Percentiles rank a stretch among this genome's conserved stretches.
Evolutionary conservation across 768 basidiomycete genomes (phyloP).

Genomic region (Austroboletus eburneus): DNA sequence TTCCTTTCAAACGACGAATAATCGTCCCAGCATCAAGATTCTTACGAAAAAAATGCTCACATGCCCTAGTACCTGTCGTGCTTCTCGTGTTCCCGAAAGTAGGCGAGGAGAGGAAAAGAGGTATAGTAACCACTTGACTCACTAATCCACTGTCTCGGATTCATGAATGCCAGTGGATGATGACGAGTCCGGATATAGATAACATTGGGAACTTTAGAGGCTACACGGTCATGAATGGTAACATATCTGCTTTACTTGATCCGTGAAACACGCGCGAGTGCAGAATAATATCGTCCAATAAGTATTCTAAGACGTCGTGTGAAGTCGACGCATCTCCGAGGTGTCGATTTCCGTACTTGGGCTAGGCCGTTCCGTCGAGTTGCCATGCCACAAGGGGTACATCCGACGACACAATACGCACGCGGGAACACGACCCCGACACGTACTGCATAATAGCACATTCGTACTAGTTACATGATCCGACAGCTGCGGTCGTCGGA

Average conservation of each 20-base stretch:
- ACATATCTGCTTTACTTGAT: neutral
- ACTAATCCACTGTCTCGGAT: too few species aligned
- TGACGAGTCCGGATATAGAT: too few species aligned
- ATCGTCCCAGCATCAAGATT: too few species aligned
- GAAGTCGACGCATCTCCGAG: neutral
- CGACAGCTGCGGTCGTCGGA: slow-evolving; percentile 31
- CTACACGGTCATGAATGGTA: neutral
- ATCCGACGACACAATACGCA: neutral
- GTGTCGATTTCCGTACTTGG: neutral
- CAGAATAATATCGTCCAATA: slow-evolving; percentile 1
- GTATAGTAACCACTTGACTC: too few species aligned
- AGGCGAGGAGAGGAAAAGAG: too few species aligned
- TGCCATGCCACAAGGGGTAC: neutral
- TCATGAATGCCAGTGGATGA: too few species aligned
- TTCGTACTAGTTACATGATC: slow-evolving; percentile 34
- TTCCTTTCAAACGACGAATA: too few species aligned
- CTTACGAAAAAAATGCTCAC: too few species aligned
- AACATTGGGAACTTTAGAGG: too few species aligned
- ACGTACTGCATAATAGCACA: too few species aligned
- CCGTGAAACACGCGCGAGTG: neutral
- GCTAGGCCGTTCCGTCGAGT: neutral
- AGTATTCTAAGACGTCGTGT: neutral
- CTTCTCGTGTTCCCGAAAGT: too few species aligned
- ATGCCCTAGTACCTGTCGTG: too few species aligned
- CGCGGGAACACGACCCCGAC: neutral